phyloP scores from a whole-genome alignment of 441 rosid species.

The Aleurites moluccanus region DNA sequence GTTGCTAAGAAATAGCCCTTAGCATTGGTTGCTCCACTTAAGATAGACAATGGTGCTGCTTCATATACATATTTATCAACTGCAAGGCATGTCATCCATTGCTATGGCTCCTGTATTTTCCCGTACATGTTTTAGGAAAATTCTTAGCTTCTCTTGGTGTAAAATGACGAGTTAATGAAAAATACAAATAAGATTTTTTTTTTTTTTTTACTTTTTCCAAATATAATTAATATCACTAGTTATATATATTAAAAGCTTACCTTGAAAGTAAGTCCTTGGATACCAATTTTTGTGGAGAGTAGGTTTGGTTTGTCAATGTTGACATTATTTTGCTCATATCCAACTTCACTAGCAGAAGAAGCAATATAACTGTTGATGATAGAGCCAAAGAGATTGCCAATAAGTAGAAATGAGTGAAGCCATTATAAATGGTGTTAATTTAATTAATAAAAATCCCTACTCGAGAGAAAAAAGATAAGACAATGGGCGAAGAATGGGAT shows the following conservation, averaged over 20 bases:
- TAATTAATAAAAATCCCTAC: too few species aligned
- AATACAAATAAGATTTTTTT: too few species aligned
- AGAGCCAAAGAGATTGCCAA: background rate
- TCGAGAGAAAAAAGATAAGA: background rate
- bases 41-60: conserved; percentile 36
- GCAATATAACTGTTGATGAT: background rate
- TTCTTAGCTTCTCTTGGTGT: too few species aligned
- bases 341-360: conserved; percentile 11
- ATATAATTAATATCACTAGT: too few species aligned
- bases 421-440: background rate
- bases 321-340: background rate
- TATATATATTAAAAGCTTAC: conserved; percentile 3
- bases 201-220: too few species aligned
- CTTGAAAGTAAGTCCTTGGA: conserved; percentile 28
- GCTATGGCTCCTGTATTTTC: conserved; percentile 31
- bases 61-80: conserved; percentile 44
- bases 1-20: conserved; percentile 50
- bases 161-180: too few species aligned
- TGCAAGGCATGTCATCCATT: conserved; percentile 43
- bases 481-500: background rate
- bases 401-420: conserved; percentile 5
- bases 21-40: conserved; percentile 41
- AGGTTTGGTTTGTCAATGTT: conserved; percentile 3
- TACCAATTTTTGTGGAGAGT: conserved; percentile 11
- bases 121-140: background rate